phyloP scores from a whole-genome alignment of 805 yeast species.

The Barnettozyma californica region DNA sequence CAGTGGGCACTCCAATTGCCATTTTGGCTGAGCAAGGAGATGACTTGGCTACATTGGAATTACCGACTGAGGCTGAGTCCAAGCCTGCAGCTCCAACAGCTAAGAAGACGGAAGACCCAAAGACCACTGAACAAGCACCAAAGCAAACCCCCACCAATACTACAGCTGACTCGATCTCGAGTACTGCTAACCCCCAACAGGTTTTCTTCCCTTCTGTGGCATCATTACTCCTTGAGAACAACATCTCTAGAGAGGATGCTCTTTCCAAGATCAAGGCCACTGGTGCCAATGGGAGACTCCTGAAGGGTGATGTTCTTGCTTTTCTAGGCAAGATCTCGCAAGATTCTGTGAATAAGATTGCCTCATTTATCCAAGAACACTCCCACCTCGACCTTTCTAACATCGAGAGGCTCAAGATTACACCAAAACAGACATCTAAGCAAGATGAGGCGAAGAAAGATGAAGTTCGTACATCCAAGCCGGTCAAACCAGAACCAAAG shows the following conservation, averaged over 20 bases:
- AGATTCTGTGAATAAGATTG: constrained; percentile 47
- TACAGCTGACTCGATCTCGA: constrained; percentile 14
- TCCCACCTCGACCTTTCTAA: constrained; percentile 69
- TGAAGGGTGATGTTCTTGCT: constrained; percentile 90
- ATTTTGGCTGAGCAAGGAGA: constrained; percentile 84
- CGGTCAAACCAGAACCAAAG: constrained; percentile 26
- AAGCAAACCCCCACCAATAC: constrained; percentile 9
- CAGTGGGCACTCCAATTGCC: constrained; percentile 90
- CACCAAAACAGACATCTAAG: constrained; percentile 25
- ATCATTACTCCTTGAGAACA: constrained; percentile 52
- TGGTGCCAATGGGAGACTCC: constrained; percentile 83
- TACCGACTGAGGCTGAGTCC: constrained; percentile 35
- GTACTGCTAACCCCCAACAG: constrained; percentile 60
- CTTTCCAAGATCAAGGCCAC: constrained; percentile 67
- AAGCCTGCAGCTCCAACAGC: neutral
- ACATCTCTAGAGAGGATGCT: constrained; percentile 68
- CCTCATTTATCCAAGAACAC: constrained; percentile 49
- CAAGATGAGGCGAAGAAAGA: constrained; percentile 17
- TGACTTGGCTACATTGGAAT: constrained; percentile 58
- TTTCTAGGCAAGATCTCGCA: constrained; percentile 66
- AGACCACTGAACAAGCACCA: neutral
- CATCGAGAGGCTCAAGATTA: constrained; percentile 37
- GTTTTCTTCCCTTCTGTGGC: constrained; percentile 76
- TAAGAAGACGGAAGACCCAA: neutral
- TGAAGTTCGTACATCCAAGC: neutral